A percentile compares a stretch with the other conserved stretches of the same genome.
These are phyloP conservation scores for Aspergillus clavatus DNA, from an alignment of 2,329 filamentous ascomycete genomes.

Conservation along the genomic window DNA sequence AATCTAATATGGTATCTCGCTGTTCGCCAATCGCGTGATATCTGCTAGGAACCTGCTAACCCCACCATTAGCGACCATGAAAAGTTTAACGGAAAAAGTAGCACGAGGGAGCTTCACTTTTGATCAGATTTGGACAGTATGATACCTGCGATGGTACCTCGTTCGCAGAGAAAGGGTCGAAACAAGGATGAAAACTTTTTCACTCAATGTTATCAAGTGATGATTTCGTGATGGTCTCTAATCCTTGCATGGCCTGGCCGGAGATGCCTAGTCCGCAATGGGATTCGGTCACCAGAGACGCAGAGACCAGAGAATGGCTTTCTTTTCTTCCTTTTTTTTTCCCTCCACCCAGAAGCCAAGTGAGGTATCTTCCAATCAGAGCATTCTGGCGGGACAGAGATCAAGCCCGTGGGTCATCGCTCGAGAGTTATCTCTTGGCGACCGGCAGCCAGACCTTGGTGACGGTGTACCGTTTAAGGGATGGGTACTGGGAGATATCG, in stretches of 20 bases:
- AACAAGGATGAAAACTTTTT: background rate
- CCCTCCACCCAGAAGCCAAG: constrained; percentile 9
- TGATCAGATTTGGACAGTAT: constrained; percentile 2
- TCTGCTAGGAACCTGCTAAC: constrained; percentile 10
- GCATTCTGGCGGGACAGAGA: constrained; percentile 6
- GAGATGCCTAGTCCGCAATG: constrained; percentile 18
- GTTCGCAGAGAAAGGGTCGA: background rate
- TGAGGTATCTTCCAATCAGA: constrained; percentile 11
- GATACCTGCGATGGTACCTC: background rate
- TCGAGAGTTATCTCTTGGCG: background rate
- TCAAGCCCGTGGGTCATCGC: constrained; percentile 13
- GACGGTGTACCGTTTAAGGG: too few relatives aligned
- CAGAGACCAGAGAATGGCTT: background rate
- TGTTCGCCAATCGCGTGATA: constrained; percentile 11
- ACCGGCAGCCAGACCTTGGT: too few relatives aligned
- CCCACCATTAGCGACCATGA: constrained; percentile 10
- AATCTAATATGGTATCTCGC: background rate
- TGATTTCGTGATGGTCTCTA: too few relatives aligned
- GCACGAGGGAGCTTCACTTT: constrained; percentile 5
- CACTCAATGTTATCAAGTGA: too few relatives aligned
- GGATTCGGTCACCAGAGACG: constrained; percentile 8
- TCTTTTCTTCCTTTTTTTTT: too few relatives aligned
- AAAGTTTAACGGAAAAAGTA: constrained; percentile 4
- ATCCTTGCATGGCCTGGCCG: constrained; percentile 4
- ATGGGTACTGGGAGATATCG: too few relatives aligned